Percentiles rank a stretch among this genome's conserved stretches.
These are phyloP conservation scores for Funneliformis caledonium DNA, from an alignment of 371 early-diverging fungal species.

Conservation along the genomic window DNA sequence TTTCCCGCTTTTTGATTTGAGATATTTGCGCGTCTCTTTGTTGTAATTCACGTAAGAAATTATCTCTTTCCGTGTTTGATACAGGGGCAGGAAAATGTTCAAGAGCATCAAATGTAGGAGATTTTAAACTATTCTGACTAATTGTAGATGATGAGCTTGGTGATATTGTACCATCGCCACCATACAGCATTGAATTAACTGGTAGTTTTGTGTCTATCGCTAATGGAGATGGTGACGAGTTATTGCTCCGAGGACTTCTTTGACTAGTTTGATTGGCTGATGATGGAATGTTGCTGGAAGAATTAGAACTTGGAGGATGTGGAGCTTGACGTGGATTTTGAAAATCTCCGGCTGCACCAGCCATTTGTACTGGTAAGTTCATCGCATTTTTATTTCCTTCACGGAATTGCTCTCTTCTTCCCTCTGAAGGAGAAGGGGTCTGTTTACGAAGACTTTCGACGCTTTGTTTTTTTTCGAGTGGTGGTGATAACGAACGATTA, in stretches of 20 bases:
- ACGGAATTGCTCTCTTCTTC: not conserved
- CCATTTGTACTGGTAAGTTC: not conserved
- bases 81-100: slow-evolving; percentile 20
- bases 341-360: slow-evolving; percentile 4
- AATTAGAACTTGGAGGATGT: slow-evolving; percentile 6
- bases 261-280: not conserved
- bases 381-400: not conserved
- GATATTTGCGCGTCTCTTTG: slow-evolving; percentile 6
- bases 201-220: not conserved
- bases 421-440: not conserved
- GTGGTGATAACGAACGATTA: not conserved
- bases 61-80: slow-evolving; percentile 24
- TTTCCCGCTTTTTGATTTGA: slow-evolving; percentile 34
- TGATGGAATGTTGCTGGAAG: not conserved
- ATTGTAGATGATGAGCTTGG: slow-evolving; percentile 1
- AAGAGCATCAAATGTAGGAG: not conserved
- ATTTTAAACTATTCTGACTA: not conserved
- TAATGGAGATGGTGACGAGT: not conserved
- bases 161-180: not conserved
- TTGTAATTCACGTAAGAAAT: slow-evolving; percentile 13
- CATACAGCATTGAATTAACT: not conserved
- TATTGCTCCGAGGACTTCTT: not conserved
- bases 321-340: slow-evolving; percentile 31
- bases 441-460: slow-evolving; percentile 7
- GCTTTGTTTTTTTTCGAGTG: not conserved